Evolutionary conservation across 352 stramenopile species (phyloP).

Genomic region (Globisporangium cederbergense): DNA sequence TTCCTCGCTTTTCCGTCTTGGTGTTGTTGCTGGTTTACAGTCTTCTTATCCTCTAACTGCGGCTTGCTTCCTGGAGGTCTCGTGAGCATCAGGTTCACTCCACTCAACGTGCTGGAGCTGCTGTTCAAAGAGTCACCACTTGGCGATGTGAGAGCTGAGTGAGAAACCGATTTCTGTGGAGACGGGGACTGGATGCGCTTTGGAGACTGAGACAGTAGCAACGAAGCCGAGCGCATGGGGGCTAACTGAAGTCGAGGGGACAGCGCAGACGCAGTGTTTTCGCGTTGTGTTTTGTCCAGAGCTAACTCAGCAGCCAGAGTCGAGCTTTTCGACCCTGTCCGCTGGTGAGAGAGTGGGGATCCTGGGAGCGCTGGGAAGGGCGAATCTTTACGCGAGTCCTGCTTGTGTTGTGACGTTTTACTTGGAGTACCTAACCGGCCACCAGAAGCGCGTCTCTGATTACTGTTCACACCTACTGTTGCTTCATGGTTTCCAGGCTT

Average conservation of each 20-base stretch:
- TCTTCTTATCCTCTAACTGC: background rate
- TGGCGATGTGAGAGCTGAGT: background rate
- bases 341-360: background rate
- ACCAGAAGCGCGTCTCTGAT: background rate
- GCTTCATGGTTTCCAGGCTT: background rate
- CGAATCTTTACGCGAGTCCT: background rate
- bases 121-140: background rate
- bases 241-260: slow-evolving; percentile 4
- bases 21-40: background rate
- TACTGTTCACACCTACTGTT: background rate
- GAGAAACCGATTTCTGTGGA: slow-evolving; percentile 2
- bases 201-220: slow-evolving; percentile 5
- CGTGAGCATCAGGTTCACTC: slow-evolving; percentile 33
- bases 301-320: background rate
- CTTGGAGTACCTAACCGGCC: background rate
- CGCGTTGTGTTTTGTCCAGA: background rate
- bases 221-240: slow-evolving; percentile 8
- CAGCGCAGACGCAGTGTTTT: background rate
- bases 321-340: background rate
- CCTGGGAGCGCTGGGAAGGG: slow-evolving; percentile 6
- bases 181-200: background rate
- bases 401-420: background rate
- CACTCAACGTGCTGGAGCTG: slow-evolving; percentile 10
- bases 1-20: background rate
- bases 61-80: slow-evolving; percentile 25